Percentiles rank a stretch among this genome's conserved stretches.
Conservation (phyloP, 495 filamentous ascomycete species). For the Tuber brumale region DNA sequence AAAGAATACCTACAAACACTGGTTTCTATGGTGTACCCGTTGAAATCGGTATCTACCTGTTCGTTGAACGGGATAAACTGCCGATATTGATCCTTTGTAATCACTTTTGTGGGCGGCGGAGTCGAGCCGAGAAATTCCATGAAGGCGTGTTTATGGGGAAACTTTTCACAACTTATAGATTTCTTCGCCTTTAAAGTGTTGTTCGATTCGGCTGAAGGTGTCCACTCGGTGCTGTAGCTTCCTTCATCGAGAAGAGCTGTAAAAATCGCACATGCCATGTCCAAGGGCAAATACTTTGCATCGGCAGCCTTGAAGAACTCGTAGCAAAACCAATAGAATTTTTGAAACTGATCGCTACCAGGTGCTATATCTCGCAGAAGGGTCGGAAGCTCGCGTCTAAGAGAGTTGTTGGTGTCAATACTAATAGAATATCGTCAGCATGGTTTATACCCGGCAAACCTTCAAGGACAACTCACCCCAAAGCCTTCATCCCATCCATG, state of each 20-base stretch:
- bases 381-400: conserved; percentile 22
- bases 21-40: conserved; percentile 34
- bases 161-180: conserved; percentile 12
- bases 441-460: neutral
- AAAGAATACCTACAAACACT: conserved; percentile 35
- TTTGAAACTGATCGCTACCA: conserved; percentile 27
- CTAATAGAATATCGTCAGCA: conserved; percentile 22
- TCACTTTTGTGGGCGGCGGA: conserved; percentile 29
- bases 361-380: conserved; percentile 15
- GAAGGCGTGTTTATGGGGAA: conserved; percentile 37
- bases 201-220: conserved; percentile 7
- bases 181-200: neutral
- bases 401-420: conserved; percentile 30
- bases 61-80: conserved; percentile 41
- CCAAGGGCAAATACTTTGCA: conserved; percentile 32
- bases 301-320: conserved; percentile 35
- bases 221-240: conserved; percentile 28
- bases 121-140: conserved; percentile 32
- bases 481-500: conserved; percentile 23
- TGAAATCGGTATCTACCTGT: conserved; percentile 26
- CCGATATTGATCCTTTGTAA: conserved; percentile 40
- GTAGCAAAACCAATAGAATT: conserved; percentile 41
- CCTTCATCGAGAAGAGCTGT: conserved; percentile 25
- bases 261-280: conserved; percentile 34
- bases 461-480: conserved; percentile 19